Base-by-base conservation (phyloP, 768 basidiomycete genomes). In the Phylloporus rhodoxanthus region DNA sequence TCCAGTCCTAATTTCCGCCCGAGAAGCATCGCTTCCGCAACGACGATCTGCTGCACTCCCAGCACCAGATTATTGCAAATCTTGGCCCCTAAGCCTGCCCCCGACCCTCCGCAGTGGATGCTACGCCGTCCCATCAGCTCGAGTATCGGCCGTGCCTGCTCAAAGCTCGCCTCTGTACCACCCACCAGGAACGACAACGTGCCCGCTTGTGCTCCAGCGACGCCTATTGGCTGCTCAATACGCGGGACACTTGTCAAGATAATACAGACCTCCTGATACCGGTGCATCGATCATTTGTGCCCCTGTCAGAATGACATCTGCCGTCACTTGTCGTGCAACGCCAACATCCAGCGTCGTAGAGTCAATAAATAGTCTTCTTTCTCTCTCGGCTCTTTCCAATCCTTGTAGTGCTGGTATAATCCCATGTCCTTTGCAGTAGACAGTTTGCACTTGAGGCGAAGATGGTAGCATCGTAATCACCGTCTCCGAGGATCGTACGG, bases 181-280 rank as follows among this genome's bases (percentile, higher is more conserved):
- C 94, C 94, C 17, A 94, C 89, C 43, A 98, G 85, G 74, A 98
- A 96, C 4, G 91, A 85, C 19, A 97, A 74, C 2, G 89, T 88
- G 21, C 82, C 93, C 14, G 87, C 88, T 63, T 84, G 83, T 9
- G 94, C 94, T 26, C 91, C 94, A 13, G 85, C 73, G 9, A 91
- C 89, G 29, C 91, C 87, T 90, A 53, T 44, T 30, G 28, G 39
- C 36, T 36, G 38, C 37, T 57, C 39, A 62, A 25, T 28, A 29
- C 33, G 14, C 43, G 47, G 21, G 8, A n/a, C 38, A 40, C 43
- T 45, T 44, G 17, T 13, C 13, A 15, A 23, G 47, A 38, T 14
- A 48, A 43, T 34, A 67, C 80, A 47, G 63, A 87, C 91, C 93
- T 48, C 94, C 94, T 42, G 91, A 93, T 1, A 97, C 93, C 3